Evolutionary conservation across 1,139 yeast species (phyloP).

Genomic region (Taphrina confusa): DNA sequence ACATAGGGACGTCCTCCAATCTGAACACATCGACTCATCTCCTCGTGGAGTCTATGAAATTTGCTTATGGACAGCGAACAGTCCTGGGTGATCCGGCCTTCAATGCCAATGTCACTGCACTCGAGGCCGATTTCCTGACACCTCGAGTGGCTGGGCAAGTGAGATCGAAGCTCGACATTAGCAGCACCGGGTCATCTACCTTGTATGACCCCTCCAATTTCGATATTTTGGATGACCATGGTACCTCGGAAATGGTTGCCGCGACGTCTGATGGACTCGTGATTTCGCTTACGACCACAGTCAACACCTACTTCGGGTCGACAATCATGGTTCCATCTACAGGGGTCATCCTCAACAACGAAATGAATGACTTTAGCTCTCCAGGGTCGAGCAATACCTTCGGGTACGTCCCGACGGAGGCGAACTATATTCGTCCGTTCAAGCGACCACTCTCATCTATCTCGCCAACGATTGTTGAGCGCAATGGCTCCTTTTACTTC

Average conservation of each 20-base stretch:
- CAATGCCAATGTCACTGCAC: constrained; percentile 41
- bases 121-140: constrained; percentile 47
- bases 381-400: constrained; percentile 72
- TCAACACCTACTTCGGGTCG: constrained; percentile 83
- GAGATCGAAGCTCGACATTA: constrained; percentile 50
- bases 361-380: constrained; percentile 94
- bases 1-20: constrained; percentile 46
- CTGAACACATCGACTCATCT: constrained; percentile 48
- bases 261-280: constrained; percentile 55
- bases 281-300: constrained; percentile 83
- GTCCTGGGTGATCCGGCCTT: constrained; percentile 66
- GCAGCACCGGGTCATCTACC: constrained; percentile 54
- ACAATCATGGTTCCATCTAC: constrained; percentile 75
- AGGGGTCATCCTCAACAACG: constrained; percentile 80
- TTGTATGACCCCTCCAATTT: constrained; percentile 62
- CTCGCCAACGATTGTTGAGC: constrained; percentile 78
- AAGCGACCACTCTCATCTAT: constrained; percentile 85
- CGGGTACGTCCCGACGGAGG: constrained; percentile 74
- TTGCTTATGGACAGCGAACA: constrained; percentile 77
- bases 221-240: constrained; percentile 32
- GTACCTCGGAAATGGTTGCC: constrained; percentile 36
- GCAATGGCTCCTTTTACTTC: constrained; percentile 63
- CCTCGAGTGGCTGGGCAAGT: constrained; percentile 61
- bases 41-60: constrained; percentile 84
- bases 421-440: constrained; percentile 70